Base-by-base conservation (phyloP, 208 protist species). In the Jaenimonas drosophilae region DNA sequence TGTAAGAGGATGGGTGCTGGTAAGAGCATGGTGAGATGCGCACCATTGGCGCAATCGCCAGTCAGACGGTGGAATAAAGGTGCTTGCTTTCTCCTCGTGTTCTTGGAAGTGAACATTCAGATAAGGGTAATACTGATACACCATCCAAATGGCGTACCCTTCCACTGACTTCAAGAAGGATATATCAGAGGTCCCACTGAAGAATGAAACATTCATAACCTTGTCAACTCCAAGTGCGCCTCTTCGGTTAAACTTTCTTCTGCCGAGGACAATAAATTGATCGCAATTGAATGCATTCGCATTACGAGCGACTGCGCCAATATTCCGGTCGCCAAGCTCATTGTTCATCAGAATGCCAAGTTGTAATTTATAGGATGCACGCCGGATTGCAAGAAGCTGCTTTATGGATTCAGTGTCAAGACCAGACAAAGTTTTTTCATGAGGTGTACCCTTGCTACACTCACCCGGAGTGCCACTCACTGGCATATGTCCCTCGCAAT, bases 221-320 rank as follows among this genome's bases (percentile, higher is more conserved):
- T 88, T 59, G 6, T 91, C 64, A 14, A 76, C 86, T 2, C 83
- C 83, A 9, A 91, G 40, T 4, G 83, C 74, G 3, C 83, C 83
- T 25, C 83, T 68, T 2, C 70, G 45, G 36, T 72, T 91, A 50
- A 83, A 88, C 25, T 79, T 76, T 2, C 59, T 42, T 6, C 83
- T 71, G 29, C 83, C 74, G 6, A 91, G 32, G 1, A 91, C 52
- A 31, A 73, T 56, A 23, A 88, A 49, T 36, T 61, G 21, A 21
- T 85, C 83, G 39, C 71, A 86, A 34, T 91, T 91, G 41, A 79
- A 91, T 0, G 45, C 83, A 32, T 91, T 88, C 4, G 75, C 78
- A 54, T 91, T 91, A 4, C 83, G 59, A 47, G 88, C 75, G 4
- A 87, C 65, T 0, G 83, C 83, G 17, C 83, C 76, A 41, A 91